Base-by-base conservation (phyloP, 129 eudicot genomes). In the Flaveria trinervia region DNA sequence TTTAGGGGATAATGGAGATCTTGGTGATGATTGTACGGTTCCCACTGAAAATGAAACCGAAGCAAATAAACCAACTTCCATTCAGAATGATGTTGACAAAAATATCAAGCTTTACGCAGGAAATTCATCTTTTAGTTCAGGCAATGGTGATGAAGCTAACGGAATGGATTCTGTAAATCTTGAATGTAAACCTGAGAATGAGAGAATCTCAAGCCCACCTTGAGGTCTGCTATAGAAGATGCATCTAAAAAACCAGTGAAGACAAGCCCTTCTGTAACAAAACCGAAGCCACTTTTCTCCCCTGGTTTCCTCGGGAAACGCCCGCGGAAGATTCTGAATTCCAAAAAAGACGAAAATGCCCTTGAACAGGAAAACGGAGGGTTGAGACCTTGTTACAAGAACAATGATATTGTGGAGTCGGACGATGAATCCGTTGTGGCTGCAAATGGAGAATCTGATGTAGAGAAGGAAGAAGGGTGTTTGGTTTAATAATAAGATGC, bases 241-340 rank as follows among this genome's bases (percentile, higher is more conserved):
- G 85, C 52, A 59, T 81, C 75, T 28, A 30, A 3, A 23, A 77
- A 66, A 79, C 26, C 45, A 8, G 50, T 71, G 3, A 86, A 81
- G 48, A 43, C 55, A 6, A 46, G 36, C 51, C 39, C 79, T 50
- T 68, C 83, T 13, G 81, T 50, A 64, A 56, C 72, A 7, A 85
- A 80, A 59, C 23, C 52, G 56, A 82, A 74, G 76, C 85, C 86
- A 61, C 81, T 87, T 0, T 56, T 88, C 72, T 59, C 85, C 45
- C 89, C 82, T 3, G 92, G 89, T 50, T 85, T 85, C 65, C 82
- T 85, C 9, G 85, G 79, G 52, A 88, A 85, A 69, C 73, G 78
- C 14, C 85, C 77, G 12, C 45, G 78, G 72, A 69, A 73, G 16
- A 64, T 72, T 23, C 54, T 43, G 26, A 23, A 28, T 25, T 55